Evolutionary conservation across 202 grass and related monocot genomes (phyloP).

Genomic region (Bolboschoenoplectus hybrid): DNA sequence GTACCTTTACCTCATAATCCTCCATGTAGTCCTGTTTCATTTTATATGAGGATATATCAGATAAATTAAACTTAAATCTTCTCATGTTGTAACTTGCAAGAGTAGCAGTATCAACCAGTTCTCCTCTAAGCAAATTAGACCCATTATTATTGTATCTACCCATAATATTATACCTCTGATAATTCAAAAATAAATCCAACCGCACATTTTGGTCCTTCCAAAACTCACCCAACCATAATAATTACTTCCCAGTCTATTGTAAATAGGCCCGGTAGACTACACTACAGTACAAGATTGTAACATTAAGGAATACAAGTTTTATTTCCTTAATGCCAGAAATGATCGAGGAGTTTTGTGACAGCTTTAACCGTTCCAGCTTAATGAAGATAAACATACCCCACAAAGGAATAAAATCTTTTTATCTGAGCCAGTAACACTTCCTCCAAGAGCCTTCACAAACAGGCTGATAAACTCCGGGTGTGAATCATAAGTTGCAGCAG

Average conservation of each 20-base stretch:
- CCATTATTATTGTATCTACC: background rate
- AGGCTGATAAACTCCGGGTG: slow-evolving; percentile 81
- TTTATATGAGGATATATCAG: background rate
- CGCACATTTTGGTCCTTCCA: background rate
- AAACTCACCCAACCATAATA: background rate
- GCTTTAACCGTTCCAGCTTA: background rate
- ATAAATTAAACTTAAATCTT: background rate
- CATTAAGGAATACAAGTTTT: slow-evolving; percentile 9
- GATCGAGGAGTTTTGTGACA: background rate
- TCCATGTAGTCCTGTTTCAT: slow-evolving; percentile 88
- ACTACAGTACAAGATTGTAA: background rate
- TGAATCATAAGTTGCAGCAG: slow-evolving; percentile 58
- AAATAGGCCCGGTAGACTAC: background rate
- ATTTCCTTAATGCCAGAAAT: background rate
- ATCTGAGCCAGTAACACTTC: slow-evolving; percentile 61
- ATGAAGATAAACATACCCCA: slow-evolving; percentile 59
- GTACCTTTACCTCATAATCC: slow-evolving; percentile 97
- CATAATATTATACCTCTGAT: background rate
- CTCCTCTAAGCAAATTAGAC: background rate
- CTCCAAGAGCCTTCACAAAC: slow-evolving; percentile 73
- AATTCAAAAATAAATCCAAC: background rate
- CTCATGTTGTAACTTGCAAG: background rate
- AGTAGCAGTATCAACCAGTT: background rate
- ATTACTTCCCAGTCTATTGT: background rate
- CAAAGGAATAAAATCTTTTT: slow-evolving; percentile 90